Percentiles rank a stretch among this genome's conserved stretches.
Evolutionary conservation across 2,329 filamentous ascomycete genomes (phyloP).

Genomic region (Fusarium palustre): DNA sequence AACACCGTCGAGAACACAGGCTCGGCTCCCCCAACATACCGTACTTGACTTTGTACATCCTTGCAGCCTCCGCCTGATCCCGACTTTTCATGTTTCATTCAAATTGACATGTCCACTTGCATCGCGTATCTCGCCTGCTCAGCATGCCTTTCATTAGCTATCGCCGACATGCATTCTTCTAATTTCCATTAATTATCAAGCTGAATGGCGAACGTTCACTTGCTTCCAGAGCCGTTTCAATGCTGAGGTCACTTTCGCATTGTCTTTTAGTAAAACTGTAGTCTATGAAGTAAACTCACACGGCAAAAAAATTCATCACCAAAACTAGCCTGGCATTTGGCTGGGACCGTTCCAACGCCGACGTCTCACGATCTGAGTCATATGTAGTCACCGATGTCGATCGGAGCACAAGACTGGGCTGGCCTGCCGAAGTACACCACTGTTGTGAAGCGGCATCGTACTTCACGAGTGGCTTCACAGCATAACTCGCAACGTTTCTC

Average conservation of each 20-base stretch:
- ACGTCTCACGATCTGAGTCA: conserved; percentile 10
- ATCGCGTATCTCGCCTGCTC: conserved; percentile 8
- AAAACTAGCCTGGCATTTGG: conserved; percentile 18
- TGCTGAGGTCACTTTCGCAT: conserved; percentile 5
- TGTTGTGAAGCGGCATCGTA: conserved; percentile 14
- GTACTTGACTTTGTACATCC: conserved; percentile 13
- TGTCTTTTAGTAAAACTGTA: neutral
- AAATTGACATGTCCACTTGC: conserved; percentile 33
- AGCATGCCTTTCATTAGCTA: conserved; percentile 10
- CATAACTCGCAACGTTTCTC: conserved; percentile 18
- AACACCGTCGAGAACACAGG: conserved; percentile 1
- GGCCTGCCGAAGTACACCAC: neutral
- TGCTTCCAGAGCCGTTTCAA: neutral
- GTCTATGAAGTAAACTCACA: neutral
- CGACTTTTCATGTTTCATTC: conserved; percentile 32
- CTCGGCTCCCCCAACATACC: conserved; percentile 13
- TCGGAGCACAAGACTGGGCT: conserved; percentile 9
- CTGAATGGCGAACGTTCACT: neutral
- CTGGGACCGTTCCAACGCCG: conserved; percentile 22
- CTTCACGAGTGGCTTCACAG: conserved; percentile 8
- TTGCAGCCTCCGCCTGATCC: conserved; percentile 7
- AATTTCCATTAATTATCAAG: neutral
- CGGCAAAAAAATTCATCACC: conserved; percentile 11
- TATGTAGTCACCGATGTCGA: neutral
- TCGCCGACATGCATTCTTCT: neutral